These are phyloP conservation scores for Cladosporium halotolerans DNA, from an alignment of 2,329 filamentous ascomycete genomes.

Conservation along the genomic window DNA sequence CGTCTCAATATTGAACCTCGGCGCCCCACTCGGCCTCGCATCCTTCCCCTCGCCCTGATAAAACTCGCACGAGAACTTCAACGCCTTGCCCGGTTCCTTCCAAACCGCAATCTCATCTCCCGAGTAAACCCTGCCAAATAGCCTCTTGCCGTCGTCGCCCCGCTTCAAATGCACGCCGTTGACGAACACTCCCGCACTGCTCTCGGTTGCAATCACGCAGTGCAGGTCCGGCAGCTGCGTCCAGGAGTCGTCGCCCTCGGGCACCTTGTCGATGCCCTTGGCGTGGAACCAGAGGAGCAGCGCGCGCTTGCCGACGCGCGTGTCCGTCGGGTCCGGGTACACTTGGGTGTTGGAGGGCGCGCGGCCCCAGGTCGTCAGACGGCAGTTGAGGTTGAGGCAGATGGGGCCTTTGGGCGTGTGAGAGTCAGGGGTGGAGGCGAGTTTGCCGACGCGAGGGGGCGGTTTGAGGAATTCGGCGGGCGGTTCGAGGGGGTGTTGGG, in stretches of 20 bases:
- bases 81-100: slow-evolving; percentile 29
- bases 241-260: slow-evolving; percentile 48
- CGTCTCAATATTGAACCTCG: slow-evolving; percentile 1
- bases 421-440: slow-evolving; percentile 62
- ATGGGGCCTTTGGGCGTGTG: slow-evolving; percentile 42
- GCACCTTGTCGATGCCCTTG: slow-evolving; percentile 55
- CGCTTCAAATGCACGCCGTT: slow-evolving; percentile 64
- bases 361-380: slow-evolving; percentile 72
- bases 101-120: slow-evolving; percentile 74
- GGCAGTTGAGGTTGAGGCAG: slow-evolving; percentile 59
- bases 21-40: background rate
- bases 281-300: slow-evolving; percentile 73
- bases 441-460: slow-evolving; percentile 51
- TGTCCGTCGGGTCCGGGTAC: slow-evolving; percentile 58
- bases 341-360: slow-evolving; percentile 60
- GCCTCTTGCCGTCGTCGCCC: slow-evolving; percentile 43
- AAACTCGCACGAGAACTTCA: slow-evolving; percentile 41
- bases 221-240: slow-evolving; percentile 50
- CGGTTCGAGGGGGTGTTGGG: background rate
- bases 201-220: slow-evolving; percentile 72
- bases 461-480: slow-evolving; percentile 31
- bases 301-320: slow-evolving; percentile 72
- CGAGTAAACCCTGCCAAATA: slow-evolving; percentile 64
- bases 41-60: slow-evolving; percentile 28
- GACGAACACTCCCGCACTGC: slow-evolving; percentile 66